Evolutionary conservation across 352 stramenopile genomes (phyloP).

Genomic region (Pythium brassicae): DNA sequence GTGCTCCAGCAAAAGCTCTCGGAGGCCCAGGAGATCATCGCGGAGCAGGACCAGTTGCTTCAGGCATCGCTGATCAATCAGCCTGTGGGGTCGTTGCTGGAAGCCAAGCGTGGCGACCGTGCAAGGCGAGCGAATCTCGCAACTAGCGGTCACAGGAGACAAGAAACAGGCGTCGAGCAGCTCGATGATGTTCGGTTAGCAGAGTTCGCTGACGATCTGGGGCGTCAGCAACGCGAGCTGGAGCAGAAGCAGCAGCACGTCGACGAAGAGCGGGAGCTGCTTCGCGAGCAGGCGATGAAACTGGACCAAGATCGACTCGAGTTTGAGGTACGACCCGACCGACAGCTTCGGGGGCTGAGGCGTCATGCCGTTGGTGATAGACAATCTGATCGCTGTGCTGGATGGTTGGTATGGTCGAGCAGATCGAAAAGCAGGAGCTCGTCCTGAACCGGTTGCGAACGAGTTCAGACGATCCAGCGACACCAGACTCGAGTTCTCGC

Average conservation of each 20-base stretch:
- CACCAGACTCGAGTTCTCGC: constrained; percentile 1
- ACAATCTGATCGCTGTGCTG: not conserved
- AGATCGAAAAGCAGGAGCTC: constrained; percentile 41
- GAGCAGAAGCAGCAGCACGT: constrained; percentile 28
- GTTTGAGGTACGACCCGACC: constrained; percentile 35
- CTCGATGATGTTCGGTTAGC: not conserved
- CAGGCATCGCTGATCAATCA: constrained; percentile 45
- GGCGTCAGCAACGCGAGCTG: constrained; percentile 30
- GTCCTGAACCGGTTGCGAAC: constrained; percentile 13
- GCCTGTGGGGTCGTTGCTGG: not conserved
- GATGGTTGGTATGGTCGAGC: not conserved
- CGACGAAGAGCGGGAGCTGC: constrained; percentile 35
- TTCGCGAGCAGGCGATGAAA: constrained; percentile 48
- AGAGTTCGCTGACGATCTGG: constrained; percentile 23
- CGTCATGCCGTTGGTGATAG: not conserved
- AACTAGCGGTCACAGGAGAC: not conserved
- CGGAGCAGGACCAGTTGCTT: constrained; percentile 65
- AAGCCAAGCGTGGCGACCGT: not conserved
- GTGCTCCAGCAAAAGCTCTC: constrained; percentile 57
- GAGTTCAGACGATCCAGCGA: constrained; percentile 2
- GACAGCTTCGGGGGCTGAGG: no score
- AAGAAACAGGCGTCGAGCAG: not conserved
- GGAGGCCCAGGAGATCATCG: constrained; percentile 57
- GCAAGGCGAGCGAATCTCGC: not conserved
- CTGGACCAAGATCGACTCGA: constrained; percentile 58